Conservation (phyloP, 169 alveolate species). For the Miamiensis avidus region DNA sequence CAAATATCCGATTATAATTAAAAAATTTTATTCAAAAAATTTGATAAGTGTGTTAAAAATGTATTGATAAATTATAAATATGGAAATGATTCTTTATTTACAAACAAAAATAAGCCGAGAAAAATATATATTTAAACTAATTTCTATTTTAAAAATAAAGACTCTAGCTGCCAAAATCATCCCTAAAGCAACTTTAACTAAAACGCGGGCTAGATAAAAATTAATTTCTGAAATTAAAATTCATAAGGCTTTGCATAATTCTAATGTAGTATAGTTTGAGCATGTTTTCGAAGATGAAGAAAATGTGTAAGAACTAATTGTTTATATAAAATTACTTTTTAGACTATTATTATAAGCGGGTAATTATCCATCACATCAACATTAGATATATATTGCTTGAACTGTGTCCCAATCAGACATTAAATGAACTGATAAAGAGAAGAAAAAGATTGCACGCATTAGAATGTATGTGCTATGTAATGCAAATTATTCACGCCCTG, state of each 20-base stretch:
- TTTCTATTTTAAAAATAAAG: background rate
- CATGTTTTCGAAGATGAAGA: conserved; percentile 83
- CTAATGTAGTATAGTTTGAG: conserved; percentile 72
- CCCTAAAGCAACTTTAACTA: conserved; percentile 66
- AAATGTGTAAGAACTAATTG: too few species aligned
- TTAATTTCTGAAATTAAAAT: conserved; percentile 77
- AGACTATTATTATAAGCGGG: too few species aligned
- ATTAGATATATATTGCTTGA: conserved; percentile 79
- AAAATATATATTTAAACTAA: conserved; percentile 74
- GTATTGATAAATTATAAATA: too few species aligned
- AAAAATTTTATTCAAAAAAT: too few species aligned
- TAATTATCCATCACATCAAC: conserved; percentile 7
- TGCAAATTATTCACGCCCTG: conserved; percentile 71
- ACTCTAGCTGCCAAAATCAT: conserved; percentile 71
- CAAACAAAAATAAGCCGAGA: conserved; percentile 71
- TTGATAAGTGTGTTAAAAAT: conserved; percentile 71
- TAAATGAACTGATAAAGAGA: conserved; percentile 41
- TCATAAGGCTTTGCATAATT: conserved; percentile 74
- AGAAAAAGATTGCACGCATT: conserved; percentile 66
- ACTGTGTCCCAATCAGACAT: conserved; percentile 73
- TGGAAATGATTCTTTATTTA: too few species aligned
- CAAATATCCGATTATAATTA: too few species aligned
- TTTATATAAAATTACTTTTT: too few species aligned
- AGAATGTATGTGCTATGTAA: conserved; percentile 68
- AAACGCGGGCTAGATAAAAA: conserved; percentile 73